Evolutionary conservation across 1,284 basidiomycete species (phyloP), one percentile per base, ranked within the genome.

Genomic region (Cutaneotrichosporon spelunceum): DNA sequence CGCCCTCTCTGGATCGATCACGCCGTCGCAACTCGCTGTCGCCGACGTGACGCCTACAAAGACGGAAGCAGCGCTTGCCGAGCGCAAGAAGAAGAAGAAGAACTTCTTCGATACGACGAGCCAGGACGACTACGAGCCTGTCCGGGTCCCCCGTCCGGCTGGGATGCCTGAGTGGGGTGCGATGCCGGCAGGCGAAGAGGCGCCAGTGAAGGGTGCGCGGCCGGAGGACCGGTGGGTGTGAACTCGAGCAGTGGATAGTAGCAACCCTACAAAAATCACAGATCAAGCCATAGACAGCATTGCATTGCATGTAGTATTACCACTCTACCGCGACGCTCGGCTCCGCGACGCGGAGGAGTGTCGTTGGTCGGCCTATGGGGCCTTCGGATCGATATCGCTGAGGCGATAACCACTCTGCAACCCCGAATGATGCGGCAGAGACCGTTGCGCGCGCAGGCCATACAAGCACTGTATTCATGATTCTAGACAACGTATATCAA

Each of bases 161-260:
- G 92, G 91, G 21, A 78, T 90, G 13, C 88, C 90, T 0, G 91
- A 94, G 71, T 94, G 91, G 92, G 92, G 92, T 60, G 93, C 91
- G 61, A 86, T 90, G 4, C 85, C 87, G n/a, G 65, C 56, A 3
- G 60, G 62, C 19, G 68, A 69, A 44, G 77, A 78, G 45, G 74
- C 74, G 29, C 75, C 76, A 11, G 42, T 76, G n/a, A 75, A 73
- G 63, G 76, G 76, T 3, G 53, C 64, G 29, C 53, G 76, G 50
- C 70, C 71, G 56, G 70, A 71, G 64, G 76, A 78, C 63, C 67
- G 76, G 21, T 75, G 75, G 74, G 76, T 78, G 19, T 78, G 48
- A 23, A 14, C 11, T 16, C 54, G n/a, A 19, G 23, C 11, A 23
- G 26, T 29, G 26, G 29, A 30, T 10, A 49, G 47, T 14, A 6